phyloP scores from a whole-genome alignment of 768 basidiomycete species.

The Lyophyllum atratum region DNA sequence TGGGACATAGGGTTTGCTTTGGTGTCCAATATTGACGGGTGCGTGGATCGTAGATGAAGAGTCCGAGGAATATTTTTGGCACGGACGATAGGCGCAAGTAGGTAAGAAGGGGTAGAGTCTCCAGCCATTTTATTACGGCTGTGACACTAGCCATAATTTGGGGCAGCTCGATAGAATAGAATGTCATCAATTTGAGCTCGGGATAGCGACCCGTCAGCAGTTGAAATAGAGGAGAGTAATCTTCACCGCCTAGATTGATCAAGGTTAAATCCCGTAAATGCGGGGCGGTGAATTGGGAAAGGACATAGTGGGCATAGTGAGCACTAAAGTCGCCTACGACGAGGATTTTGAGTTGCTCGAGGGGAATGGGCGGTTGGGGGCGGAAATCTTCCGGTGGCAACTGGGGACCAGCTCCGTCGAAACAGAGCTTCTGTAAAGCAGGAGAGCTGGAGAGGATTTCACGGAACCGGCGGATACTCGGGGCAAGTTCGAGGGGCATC shows the following conservation, averaged over 20 bases:
- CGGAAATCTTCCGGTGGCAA: constrained; percentile 25
- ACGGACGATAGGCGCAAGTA: constrained; percentile 53
- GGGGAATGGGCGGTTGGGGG: constrained; percentile 38
- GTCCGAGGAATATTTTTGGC: constrained; percentile 40
- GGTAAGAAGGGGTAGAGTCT: constrained; percentile 56
- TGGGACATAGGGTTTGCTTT: constrained; percentile 40
- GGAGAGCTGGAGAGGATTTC: constrained; percentile 52
- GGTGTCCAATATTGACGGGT: background rate
- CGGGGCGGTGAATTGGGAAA: constrained; percentile 56
- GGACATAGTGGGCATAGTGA: constrained; percentile 46
- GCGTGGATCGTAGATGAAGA: constrained; percentile 46
- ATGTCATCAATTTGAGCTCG: constrained; percentile 54
- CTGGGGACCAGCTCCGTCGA: constrained; percentile 66
- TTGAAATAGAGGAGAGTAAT: constrained; percentile 51
- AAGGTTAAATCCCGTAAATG: constrained; percentile 59
- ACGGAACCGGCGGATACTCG: constrained; percentile 51
- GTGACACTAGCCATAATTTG: constrained; percentile 19
- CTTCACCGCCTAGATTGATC: constrained; percentile 50
- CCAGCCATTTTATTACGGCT: constrained; percentile 50
- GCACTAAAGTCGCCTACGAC: constrained; percentile 58
- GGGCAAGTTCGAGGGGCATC: constrained; percentile 53
- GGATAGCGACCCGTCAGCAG: constrained; percentile 49
- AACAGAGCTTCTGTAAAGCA: constrained; percentile 50
- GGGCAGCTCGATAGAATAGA: constrained; percentile 45
- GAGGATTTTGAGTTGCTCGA: constrained; percentile 52